Base-by-base conservation (phyloP, 2,329 filamentous ascomycete genomes). In the Seiridium unicorne region DNA sequence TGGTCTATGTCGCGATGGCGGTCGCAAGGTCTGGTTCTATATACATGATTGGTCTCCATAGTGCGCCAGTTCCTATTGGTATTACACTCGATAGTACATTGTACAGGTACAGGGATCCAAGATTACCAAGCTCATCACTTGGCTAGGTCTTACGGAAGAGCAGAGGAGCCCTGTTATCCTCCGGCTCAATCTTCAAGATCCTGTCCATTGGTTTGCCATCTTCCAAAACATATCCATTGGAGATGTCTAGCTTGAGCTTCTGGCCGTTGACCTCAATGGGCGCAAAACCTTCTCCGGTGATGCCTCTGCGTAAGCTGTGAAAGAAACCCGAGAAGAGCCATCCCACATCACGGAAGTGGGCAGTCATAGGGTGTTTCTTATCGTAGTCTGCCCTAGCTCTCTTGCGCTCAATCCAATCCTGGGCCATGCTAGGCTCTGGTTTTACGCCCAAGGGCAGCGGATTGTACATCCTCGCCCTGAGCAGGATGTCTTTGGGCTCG, bases 151-250 rank as follows among this genome's bases (percentile, higher is more conserved):
- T 26, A 2, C 18, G 18, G 49, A 53, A 53, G n/a, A 58, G 42
- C 55, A 58, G 26, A 42, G 44, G 32, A 11, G 55, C 13, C 0
- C 34, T 40, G 53, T 65, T 36, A 3, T 32, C 61, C 55, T 70
- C 68, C 60, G 68, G 60, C 65, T 73, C 68, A 34, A 79, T 68
- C 60, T 64, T 68, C 38, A 84, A 77, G 44, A 89, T 68, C 63
- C 81, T 78, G 72, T 89, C 86, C 57, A 89, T 69, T 3, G 83
- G 83, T 58, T 76, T 78, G 48, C 87, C 87, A 3, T 81, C 77
- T 46, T 89, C 86, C 54, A 87, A 76, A 31, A 82, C 82, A 75
- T 84, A 87, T 1, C 83, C 85, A 44, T 79, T 79, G 3, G 76
- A 77, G 13, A 87, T 76, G 65, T 88, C 86, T 31, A 89, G 70